These are phyloP conservation scores for Cutaneotrichosporon cavernicola DNA, from an alignment of 1,284 basidiomycete genomes.

Conservation along the genomic window DNA sequence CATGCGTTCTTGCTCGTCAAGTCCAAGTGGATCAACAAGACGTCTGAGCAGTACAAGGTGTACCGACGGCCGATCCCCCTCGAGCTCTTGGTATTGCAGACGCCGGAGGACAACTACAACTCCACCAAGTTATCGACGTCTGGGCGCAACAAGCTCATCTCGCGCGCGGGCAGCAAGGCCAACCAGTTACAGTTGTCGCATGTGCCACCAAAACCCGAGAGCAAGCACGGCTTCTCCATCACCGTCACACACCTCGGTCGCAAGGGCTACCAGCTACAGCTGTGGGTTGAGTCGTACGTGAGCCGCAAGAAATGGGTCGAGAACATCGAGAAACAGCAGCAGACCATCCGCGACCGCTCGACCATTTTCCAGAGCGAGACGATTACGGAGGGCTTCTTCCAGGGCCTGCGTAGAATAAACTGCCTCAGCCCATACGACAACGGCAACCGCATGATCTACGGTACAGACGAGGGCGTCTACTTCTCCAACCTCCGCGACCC, in stretches of 20 bases:
- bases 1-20: conserved; percentile 96
- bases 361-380: conserved; percentile 82
- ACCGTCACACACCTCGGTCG: conserved; percentile 92
- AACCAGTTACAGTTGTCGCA: conserved; percentile 24
- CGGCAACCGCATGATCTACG: conserved; percentile 87
- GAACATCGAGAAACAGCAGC: conserved; percentile 84
- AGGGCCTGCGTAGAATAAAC: conserved; percentile 77
- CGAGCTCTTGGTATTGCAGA: conserved; percentile 82
- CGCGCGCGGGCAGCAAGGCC: conserved; percentile 23
- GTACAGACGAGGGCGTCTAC: conserved; percentile 95
- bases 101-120: conserved; percentile 67
- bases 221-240: conserved; percentile 85
- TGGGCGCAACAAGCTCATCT: conserved; percentile 52
- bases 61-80: conserved; percentile 94
- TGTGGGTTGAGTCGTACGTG: conserved; percentile 87
- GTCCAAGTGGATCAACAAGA: conserved; percentile 77
- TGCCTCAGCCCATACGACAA: conserved; percentile 91
- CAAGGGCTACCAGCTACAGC: conserved; percentile 85
- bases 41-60: conserved; percentile 82
- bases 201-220: conserved; percentile 60
- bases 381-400: conserved; percentile 84
- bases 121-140: conserved; percentile 46
- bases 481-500: conserved; percentile 78
- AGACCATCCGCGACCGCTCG: conserved; percentile 76
- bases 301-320: conserved; percentile 94